Base-by-base conservation (phyloP, 768 basidiomycete species). In the Xerocomus spinulosus region DNA sequence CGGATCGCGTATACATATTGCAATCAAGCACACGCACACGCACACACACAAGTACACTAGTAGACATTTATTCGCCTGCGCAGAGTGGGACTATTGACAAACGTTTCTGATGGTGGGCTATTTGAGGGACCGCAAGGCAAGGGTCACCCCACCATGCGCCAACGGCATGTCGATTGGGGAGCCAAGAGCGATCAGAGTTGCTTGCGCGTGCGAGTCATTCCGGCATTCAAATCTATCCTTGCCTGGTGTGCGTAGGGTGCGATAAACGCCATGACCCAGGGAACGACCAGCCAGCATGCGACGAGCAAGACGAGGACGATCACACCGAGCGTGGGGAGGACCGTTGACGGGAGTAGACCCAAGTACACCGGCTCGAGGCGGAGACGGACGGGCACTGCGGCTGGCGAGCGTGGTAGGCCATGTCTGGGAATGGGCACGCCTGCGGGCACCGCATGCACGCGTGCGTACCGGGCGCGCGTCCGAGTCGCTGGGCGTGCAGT, bases 351-450 rank as follows among this genome's bases (percentile, higher is more conserved):
- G 24, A 87, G 60, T 20, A 82, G 62, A 14, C 80, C 81, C n/a
- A 80, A 57, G 46, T 77, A 72, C 2, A 81, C 63, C 23, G 81
- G 85, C 55, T 87, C 85, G 36, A 87, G 59, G 17, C 70, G 63
- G 14, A 86, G 54, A 46, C 73, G 61, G 53, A 86, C 71, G 3
- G 82, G 72, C 5, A 85, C 73, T 1, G 80, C 70, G 9, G 82
- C 26, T 0, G 37, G 23, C 4, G 37, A 23, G 9, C 21, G 34
- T 18, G 34, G 34, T n/a, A n/a, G 17, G 33, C 4, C 29, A 25
- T 17, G 53, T 33, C 53, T n/a, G 46, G 46, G 55, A 25, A 26
- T 71, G 49, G 69, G 70, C 24, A 85, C 70, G 26, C 82, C 81
- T 3, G 73, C 71, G 61, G 79, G 67, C 1, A 79, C 69, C 26